phyloP scores from a whole-genome alignment of 352 stramenopile genomes.

The Pythium sp. region DNA sequence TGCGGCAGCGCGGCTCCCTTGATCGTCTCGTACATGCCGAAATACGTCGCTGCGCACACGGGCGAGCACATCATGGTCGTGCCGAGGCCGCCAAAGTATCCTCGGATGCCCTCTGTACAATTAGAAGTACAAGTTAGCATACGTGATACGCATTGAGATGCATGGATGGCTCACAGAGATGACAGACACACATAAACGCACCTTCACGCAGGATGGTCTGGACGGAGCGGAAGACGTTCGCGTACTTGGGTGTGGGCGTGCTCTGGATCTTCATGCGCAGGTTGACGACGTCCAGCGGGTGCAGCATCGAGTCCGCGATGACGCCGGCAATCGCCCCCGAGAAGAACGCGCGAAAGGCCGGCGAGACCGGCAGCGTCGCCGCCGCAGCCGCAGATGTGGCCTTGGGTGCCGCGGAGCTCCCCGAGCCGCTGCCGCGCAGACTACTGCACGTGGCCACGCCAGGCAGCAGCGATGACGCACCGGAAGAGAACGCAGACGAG shows the following conservation, averaged over 20 bases:
- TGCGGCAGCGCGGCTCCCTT: conserved; percentile 46
- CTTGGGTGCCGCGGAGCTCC: conserved; percentile 14
- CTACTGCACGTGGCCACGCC: conserved; percentile 28
- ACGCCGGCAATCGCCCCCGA: conserved; percentile 70
- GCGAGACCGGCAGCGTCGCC: conserved; percentile 23
- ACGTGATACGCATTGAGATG: neutral
- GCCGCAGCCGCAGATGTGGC: conserved; percentile 30
- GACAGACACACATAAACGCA: conserved; percentile 7
- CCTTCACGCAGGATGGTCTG: conserved; percentile 63
- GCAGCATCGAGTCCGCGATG: conserved; percentile 71
- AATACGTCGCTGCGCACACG: conserved; percentile 73
- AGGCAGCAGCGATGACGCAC: neutral
- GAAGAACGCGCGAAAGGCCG: conserved; percentile 56
- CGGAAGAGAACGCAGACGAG: conserved; percentile 3
- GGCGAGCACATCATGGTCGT: conserved; percentile 76
- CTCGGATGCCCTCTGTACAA: conserved; percentile 52
- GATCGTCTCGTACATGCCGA: conserved; percentile 75
- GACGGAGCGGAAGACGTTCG: conserved; percentile 52
- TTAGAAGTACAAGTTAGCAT: neutral
- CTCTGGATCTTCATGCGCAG: conserved; percentile 82
- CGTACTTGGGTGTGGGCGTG: conserved; percentile 50
- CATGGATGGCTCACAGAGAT: neutral
- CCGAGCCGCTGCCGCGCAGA: conserved; percentile 17
- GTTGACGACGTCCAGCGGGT: conserved; percentile 82
- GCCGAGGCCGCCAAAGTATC: conserved; percentile 67